Evolutionary conservation across 371 early-diverging fungal genomes (phyloP), one percentile per base, ranked within the genome.

Genomic region (Mucor ambiguus): DNA sequence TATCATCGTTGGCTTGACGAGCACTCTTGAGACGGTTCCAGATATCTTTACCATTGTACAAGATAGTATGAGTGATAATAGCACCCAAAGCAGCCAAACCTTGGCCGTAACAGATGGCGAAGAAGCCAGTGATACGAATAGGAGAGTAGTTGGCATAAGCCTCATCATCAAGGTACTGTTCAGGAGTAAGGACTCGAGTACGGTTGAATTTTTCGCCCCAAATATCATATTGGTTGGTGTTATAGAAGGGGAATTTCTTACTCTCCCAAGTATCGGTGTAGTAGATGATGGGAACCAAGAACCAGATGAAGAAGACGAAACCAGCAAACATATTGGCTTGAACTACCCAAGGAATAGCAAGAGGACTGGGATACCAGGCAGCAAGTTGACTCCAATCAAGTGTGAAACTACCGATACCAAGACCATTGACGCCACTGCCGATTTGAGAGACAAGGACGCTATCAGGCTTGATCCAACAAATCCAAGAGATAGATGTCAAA

Each of bases 61-160:
- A 67, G 18, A 80, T 67, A 10, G 87, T 87, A 65, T 92, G 90
- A n/a, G 86, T 83, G 5, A 92, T 77, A 16, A 87, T 82, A 1
- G 92, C 87, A 20, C 86, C 80, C 37, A 92, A 78, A 10, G 86
- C 81, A 33, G 89, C 88, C 41, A 92, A 82, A 44, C 87, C 83
- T 38, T 87, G 83, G 1, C 88, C 89, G 57, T 91, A 92, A 29
- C 87, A 83, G 41, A 90, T 77, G 28, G 92, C 92, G 74, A 94
- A 93, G 68, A 85, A 87, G 20, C 86, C 80, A 10, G 93, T 85
- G 75, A 94, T 87, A 72, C 89, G 86, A 16, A 95, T 85, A 6
- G 93, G 94, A 5, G 86, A 84, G 68, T 89, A 87, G 7, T 66
- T 76, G 3, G 80, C 84, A 67, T 92, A 93, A 41, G 80, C 86